Evolutionary conservation across 768 basidiomycete species (phyloP).

Genomic region (Coprinopsis sp.): DNA sequence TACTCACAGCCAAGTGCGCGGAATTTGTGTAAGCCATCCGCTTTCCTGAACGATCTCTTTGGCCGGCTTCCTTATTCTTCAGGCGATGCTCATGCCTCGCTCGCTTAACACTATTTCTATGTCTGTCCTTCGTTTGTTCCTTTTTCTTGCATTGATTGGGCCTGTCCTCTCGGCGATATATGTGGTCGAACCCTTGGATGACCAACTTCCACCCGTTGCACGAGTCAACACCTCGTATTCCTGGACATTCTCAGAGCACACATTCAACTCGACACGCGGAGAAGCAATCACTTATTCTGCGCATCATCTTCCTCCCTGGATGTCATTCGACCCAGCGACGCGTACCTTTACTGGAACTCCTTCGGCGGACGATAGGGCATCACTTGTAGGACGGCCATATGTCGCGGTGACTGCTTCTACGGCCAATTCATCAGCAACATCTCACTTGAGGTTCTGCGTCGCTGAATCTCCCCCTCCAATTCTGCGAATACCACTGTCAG

Average conservation of each 20-base stretch:
- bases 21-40: not conserved
- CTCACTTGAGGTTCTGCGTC: slow-evolving; percentile 53
- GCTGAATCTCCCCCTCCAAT: slow-evolving; percentile 49
- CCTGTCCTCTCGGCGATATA: slow-evolving; percentile 40
- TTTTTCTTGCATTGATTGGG: slow-evolving; percentile 33
- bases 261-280: slow-evolving; percentile 54
- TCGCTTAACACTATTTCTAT: slow-evolving; percentile 57
- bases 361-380: slow-evolving; percentile 54
- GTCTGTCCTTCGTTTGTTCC: slow-evolving; percentile 55
- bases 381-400: slow-evolving; percentile 49
- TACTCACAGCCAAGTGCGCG: not conserved
- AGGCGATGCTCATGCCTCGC: slow-evolving; percentile 33
- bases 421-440: slow-evolving; percentile 44
- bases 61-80: slow-evolving; percentile 50
- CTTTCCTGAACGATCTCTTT: slow-evolving; percentile 43
- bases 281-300: slow-evolving; percentile 43
- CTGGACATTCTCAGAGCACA: slow-evolving; percentile 63
- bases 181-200: slow-evolving; percentile 56
- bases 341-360: slow-evolving; percentile 71
- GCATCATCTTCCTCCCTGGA: slow-evolving; percentile 66
- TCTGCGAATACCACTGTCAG: slow-evolving; percentile 46
- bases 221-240: slow-evolving; percentile 57
- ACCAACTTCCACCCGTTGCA: slow-evolving; percentile 77
- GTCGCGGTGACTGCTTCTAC: slow-evolving; percentile 55
- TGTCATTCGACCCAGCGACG: slow-evolving; percentile 59